Percentiles rank a stretch among this genome's conserved stretches.
Conservation (phyloP, 2,329 filamentous ascomycete genomes). For the Tetracladium maxilliforme region DNA sequence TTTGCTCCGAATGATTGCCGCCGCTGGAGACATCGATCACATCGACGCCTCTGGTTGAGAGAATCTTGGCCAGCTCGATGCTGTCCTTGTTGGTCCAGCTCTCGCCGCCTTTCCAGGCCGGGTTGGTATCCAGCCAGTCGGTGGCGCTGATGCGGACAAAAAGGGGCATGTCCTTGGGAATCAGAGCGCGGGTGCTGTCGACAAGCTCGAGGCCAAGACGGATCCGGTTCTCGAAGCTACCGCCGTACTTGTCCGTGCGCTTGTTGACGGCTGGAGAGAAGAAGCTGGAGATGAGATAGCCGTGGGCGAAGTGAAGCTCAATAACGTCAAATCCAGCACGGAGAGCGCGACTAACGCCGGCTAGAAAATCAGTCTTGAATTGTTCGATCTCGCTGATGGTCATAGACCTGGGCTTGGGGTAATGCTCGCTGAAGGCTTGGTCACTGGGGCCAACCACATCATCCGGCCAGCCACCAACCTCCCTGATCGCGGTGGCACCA, state of each 20-base stretch:
- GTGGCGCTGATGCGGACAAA: slow-evolving; percentile 61
- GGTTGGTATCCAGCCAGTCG: slow-evolving; percentile 57
- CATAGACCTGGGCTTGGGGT: slow-evolving; percentile 51
- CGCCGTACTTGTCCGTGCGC: slow-evolving; percentile 53
- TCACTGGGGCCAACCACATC: slow-evolving; percentile 35
- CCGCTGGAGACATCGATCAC: slow-evolving; percentile 59
- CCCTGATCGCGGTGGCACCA: slow-evolving; percentile 33
- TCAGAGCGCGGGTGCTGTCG: slow-evolving; percentile 42
- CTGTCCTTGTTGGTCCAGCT: slow-evolving; percentile 57
- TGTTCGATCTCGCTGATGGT: slow-evolving; percentile 51
- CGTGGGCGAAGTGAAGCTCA: slow-evolving; percentile 70
- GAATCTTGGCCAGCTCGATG: slow-evolving; percentile 41
- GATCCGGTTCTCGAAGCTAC: slow-evolving; percentile 56
- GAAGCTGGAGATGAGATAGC: slow-evolving; percentile 61
- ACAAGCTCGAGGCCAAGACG: slow-evolving; percentile 54
- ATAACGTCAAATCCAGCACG: slow-evolving; percentile 57
- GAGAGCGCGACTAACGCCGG: slow-evolving; percentile 42
- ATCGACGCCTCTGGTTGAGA: slow-evolving; percentile 57
- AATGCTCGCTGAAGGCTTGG: slow-evolving; percentile 43
- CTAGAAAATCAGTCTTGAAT: slow-evolving; percentile 47
- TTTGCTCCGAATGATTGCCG: slow-evolving; percentile 45
- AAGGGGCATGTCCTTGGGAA: slow-evolving; percentile 55
- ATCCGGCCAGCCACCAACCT: slow-evolving; percentile 40
- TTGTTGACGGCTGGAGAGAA: slow-evolving; percentile 55
- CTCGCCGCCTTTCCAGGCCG: slow-evolving; percentile 32